These are phyloP conservation scores for Dendrobium huoshanense DNA, from an alignment of 106 monocot species.

Conservation along the genomic window DNA sequence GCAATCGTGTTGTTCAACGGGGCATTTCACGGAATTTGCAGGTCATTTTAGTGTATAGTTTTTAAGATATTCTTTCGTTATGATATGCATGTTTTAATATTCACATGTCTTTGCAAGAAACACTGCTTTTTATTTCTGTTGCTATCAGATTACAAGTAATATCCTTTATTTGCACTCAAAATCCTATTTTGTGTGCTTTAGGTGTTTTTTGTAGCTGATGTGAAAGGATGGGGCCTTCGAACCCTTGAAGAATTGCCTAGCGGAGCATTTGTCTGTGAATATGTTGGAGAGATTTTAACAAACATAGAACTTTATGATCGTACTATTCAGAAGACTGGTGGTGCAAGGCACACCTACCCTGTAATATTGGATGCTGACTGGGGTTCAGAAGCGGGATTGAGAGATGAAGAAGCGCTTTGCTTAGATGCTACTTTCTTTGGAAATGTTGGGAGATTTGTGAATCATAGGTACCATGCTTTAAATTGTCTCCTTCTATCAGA, in stretches of 20 bases:
- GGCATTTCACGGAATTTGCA: conserved; percentile 71
- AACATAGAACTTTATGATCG: conserved; percentile 84
- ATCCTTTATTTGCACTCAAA: conserved; percentile 4
- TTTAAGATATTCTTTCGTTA: neutral
- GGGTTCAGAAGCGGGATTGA: conserved; percentile 75
- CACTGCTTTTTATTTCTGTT: neutral
- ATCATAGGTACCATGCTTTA: conserved; percentile 61
- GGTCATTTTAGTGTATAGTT: conserved; percentile 20
- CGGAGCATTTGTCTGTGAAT: conserved; percentile 89
- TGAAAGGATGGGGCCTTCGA: conserved; percentile 89
- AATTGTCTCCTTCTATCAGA: neutral
- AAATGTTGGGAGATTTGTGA: conserved; percentile 87
- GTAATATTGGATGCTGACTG: conserved; percentile 85
- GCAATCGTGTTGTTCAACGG: conserved; percentile 88
- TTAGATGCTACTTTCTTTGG: conserved; percentile 94
- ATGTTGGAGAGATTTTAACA: conserved; percentile 85
- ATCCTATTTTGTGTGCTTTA: conserved; percentile 18
- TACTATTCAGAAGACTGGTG: conserved; percentile 40
- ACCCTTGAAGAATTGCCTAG: conserved; percentile 62
- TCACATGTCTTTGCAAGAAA: neutral
- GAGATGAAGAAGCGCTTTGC: conserved; percentile 95
- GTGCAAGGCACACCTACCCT: conserved; percentile 65
- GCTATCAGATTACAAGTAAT: neutral
- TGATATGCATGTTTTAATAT: neutral
- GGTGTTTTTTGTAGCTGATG: conserved; percentile 61